These are phyloP conservation scores for Marasmius oreades DNA, from an alignment of 1,284 basidiomycete genomes.

Conservation along the genomic window DNA sequence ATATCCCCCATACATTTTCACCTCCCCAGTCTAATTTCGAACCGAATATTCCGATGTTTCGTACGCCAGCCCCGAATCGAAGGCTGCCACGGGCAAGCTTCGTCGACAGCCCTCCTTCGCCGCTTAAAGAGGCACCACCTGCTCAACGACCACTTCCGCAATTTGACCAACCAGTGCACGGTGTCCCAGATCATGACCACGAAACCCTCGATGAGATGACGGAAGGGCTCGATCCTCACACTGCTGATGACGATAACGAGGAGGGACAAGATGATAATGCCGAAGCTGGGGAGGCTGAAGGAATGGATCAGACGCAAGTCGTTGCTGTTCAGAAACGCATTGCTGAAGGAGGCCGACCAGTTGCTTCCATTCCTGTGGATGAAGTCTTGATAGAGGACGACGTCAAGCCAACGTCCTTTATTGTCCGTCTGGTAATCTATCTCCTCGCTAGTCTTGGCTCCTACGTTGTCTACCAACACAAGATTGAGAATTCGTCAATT, in stretches of 20 bases:
- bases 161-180: slow-evolving; percentile 9
- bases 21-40: slow-evolving; percentile 53
- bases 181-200: slow-evolving; percentile 6
- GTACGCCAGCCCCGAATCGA: slow-evolving; percentile 12
- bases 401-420: slow-evolving; percentile 18
- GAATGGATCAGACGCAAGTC: slow-evolving; percentile 19
- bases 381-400: slow-evolving; percentile 11
- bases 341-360: slow-evolving; percentile 25
- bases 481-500: slow-evolving; percentile 64
- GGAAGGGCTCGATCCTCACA: slow-evolving; percentile 5
- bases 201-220: slow-evolving; percentile 22
- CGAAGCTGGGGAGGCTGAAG: slow-evolving; percentile 22
- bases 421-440: slow-evolving; percentile 36
- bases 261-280: slow-evolving; percentile 16
- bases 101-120: slow-evolving; percentile 3
- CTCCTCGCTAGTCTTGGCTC: slow-evolving; percentile 32
- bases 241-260: slow-evolving; percentile 24
- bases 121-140: slow-evolving; percentile 10
- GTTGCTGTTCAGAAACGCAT: slow-evolving; percentile 34
- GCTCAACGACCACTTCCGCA: slow-evolving; percentile 3
- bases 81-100: slow-evolving; percentile 2
- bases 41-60: slow-evolving; percentile 44
- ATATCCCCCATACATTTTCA: slow-evolving; percentile 18
- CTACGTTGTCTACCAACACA: slow-evolving; percentile 49
- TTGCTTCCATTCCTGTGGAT: slow-evolving; percentile 8